Evolutionary conservation across 176 grass and related monocot species (phyloP), one percentile per base, ranked within the genome.

Genomic region (Triticum urartu): DNA sequence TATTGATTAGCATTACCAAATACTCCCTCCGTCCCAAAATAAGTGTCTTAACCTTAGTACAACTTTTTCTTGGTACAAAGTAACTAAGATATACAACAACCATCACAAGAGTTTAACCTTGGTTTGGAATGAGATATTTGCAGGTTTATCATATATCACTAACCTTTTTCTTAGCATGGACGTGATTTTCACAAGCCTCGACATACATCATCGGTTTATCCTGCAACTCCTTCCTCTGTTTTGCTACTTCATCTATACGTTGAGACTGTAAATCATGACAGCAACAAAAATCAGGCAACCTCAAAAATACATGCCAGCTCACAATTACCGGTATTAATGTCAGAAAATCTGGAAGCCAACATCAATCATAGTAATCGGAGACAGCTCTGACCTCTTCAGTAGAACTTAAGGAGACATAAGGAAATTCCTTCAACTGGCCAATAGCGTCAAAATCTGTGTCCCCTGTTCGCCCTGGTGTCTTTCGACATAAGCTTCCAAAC

Each of bases 101-200:
- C 11, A 58, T 26, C 60, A 30, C 34, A 70, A 86, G 22, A 79
- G 24, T 20, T 47, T 38, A 66, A 83, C 26, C 71, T 87, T 59
- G 64, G 38, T 6, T 64, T 32, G 60, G 70, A 20, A 28, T 64
- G 26, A 75, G 56, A 75, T 43, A 60, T 8, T 63, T 38, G 30
- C 17, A 63, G 30, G 52, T 64, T 75, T 82, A 32, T 40, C 71
- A 77, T 22, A 60, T 24, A 82, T 65, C 20, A 39, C 88, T 69
- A 50, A 90, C 86, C 79, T 89, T 81, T 86, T 94, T 82, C 83
- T 89, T 95, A 77, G 92, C 77, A 11, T 92, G 76, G 11, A 88
- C 38, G 18, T 88, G 87, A 85, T 95, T 89, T 76, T 94, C 88
- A 87, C 92, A 91, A 85, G 87, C 90, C 84, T 73, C 79, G 22